phyloP scores from a whole-genome alignment of 768 basidiomycete genomes.

The Lentinula raphanica region DNA sequence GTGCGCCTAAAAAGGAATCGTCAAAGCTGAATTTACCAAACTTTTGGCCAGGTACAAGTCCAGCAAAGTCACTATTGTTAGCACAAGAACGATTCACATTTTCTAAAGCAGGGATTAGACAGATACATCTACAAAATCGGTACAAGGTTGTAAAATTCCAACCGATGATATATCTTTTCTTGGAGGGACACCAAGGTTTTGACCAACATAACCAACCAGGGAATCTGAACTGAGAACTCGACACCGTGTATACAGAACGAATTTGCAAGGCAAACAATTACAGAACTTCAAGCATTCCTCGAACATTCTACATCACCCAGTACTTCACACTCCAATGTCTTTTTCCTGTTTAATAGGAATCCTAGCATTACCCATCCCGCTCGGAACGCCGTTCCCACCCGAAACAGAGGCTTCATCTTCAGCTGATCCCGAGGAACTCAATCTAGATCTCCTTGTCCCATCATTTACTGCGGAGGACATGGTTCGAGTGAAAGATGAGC shows the following conservation, averaged over 20 bases:
- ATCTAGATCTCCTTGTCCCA: conserved; percentile 1
- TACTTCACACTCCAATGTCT: conserved; percentile 1
- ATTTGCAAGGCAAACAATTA: too few species aligned
- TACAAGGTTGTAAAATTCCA: too few species aligned
- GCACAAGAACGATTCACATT: too few species aligned
- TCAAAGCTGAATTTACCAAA: not conserved
- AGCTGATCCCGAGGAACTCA: conserved; percentile 4
- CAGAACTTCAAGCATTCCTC: not conserved
- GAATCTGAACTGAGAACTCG: too few species aligned
- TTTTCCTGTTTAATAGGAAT: conserved; percentile 5
- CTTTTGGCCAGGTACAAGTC: too few species aligned
- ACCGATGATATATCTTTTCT: too few species aligned
- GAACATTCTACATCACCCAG: not conserved
- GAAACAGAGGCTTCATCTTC: conserved; percentile 2
- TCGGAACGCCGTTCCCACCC: conserved; percentile 1
- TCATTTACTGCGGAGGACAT: not conserved
- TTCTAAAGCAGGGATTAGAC: too few species aligned
- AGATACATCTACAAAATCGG: too few species aligned
- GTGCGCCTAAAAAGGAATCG: not conserved
- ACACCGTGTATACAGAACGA: too few species aligned
- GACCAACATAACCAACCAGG: too few species aligned
- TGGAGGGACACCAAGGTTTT: too few species aligned
- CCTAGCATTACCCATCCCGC: not conserved
- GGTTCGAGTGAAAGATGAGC: conserved; percentile 4
- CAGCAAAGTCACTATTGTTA: too few species aligned